Evolutionary conservation across 2,329 filamentous ascomycete genomes (phyloP).

Genomic region (Ascochyta rabiei): DNA sequence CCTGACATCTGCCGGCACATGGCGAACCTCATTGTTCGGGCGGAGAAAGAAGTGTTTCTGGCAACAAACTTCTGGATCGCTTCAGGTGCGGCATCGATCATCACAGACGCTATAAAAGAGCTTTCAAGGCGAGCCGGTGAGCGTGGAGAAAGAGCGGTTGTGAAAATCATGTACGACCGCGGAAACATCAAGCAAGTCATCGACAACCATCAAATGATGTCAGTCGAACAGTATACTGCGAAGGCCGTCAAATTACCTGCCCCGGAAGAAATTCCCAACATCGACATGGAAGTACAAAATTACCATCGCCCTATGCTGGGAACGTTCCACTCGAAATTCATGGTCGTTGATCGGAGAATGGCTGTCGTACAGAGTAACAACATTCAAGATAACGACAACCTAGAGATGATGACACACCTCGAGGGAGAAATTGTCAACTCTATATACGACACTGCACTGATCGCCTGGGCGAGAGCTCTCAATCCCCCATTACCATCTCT

Average conservation of each 20-base stretch:
- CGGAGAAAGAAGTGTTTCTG: conserved; percentile 73
- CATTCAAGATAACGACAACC: conserved; percentile 76
- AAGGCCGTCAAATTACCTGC: conserved; percentile 63
- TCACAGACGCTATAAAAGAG: conserved; percentile 72
- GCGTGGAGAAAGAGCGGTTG: conserved; percentile 63
- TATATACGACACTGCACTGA: conserved; percentile 74
- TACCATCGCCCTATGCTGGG: conserved; percentile 73
- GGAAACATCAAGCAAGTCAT: conserved; percentile 68
- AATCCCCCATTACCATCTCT: conserved; percentile 65
- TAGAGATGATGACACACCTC: conserved; percentile 80
- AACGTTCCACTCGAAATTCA: conserved; percentile 79
- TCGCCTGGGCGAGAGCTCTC: conserved; percentile 72
- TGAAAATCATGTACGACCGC: conserved; percentile 79
- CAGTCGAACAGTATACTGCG: conserved; percentile 63
- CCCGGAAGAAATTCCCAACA: conserved; percentile 69
- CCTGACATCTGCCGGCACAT: conserved; percentile 76
- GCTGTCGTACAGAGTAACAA: conserved; percentile 79
- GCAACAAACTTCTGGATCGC: conserved; percentile 79
- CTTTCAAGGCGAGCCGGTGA: conserved; percentile 68
- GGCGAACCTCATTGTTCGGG: conserved; percentile 74
- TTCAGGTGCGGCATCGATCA: conserved; percentile 69
- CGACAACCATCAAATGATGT: conserved; percentile 68
- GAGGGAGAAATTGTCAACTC: conserved; percentile 79
- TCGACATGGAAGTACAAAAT: conserved; percentile 76
- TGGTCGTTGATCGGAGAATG: conserved; percentile 75